phyloP scores from a whole-genome alignment of 345 rosid species.

The Hibiscus trionum region DNA sequence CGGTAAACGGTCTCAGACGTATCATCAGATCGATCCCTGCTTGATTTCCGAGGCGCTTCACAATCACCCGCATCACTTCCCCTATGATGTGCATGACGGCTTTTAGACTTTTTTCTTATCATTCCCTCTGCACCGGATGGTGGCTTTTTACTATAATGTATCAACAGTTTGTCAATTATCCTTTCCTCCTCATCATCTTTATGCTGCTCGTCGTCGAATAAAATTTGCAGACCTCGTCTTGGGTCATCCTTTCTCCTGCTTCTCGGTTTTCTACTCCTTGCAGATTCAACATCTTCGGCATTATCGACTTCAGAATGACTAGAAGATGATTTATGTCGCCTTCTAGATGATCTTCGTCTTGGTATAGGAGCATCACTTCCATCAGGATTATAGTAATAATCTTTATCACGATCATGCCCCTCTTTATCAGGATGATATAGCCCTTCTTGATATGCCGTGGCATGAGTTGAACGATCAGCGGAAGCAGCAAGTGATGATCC shows the following conservation, averaged over 20 bases:
- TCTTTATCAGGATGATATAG: constrained; percentile 23
- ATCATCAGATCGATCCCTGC: constrained; percentile 26
- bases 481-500: constrained; percentile 25
- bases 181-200: constrained; percentile 52
- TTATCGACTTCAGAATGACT: constrained; percentile 28
- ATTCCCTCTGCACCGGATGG: constrained; percentile 40
- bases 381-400: constrained; percentile 20
- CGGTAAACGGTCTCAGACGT: constrained; percentile 24
- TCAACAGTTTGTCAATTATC: constrained; percentile 74
- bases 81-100: constrained; percentile 32
- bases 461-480: constrained; percentile 25
- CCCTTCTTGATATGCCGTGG: constrained; percentile 20
- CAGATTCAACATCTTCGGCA: constrained; percentile 27
- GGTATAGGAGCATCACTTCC: constrained; percentile 29
- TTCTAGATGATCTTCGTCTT: constrained; percentile 53
- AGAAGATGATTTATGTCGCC: constrained; percentile 44
- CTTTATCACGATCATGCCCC: constrained; percentile 15
- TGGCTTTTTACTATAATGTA: constrained; percentile 83
- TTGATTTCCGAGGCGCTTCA: constrained; percentile 18
- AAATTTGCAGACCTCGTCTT: constrained; percentile 51
- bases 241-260: constrained; percentile 64
- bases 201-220: constrained; percentile 49
- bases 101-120: constrained; percentile 44
- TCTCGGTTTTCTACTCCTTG: constrained; percentile 33
- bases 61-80: constrained; percentile 15